A percentile compares a stretch with the other conserved stretches of the same genome.
These are phyloP conservation scores for Lagenaria siceraria DNA, from an alignment of 306 rosid genomes.

Conservation along the genomic window DNA sequence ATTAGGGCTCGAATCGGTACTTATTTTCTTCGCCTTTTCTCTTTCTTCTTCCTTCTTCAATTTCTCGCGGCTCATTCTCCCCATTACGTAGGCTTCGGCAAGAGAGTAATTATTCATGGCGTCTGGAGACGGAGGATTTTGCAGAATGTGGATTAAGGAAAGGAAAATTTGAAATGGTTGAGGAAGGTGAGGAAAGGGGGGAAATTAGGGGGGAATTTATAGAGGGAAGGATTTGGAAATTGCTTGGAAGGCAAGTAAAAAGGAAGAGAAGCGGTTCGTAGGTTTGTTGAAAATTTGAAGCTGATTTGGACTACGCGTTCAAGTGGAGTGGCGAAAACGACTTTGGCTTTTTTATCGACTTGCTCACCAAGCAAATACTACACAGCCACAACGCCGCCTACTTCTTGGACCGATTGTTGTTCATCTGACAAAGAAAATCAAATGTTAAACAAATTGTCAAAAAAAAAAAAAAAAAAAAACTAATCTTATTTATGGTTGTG, in stretches of 20 bases:
- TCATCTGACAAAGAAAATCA: too few species aligned
- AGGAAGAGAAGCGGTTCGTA: not conserved
- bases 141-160: not conserved
- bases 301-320: not conserved
- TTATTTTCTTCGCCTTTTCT: not conserved
- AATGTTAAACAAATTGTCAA: too few species aligned
- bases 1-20: not conserved
- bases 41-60: not conserved
- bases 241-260: not conserved
- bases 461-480: too few species aligned
- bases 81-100: conserved; percentile 13
- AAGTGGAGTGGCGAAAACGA: not conserved
- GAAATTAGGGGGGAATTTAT: not conserved
- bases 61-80: not conserved
- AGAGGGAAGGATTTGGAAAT: not conserved
- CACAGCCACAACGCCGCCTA: too few species aligned
- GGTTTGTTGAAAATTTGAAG: not conserved
- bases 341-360: not conserved
- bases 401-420: too few species aligned
- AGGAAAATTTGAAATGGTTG: not conserved
- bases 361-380: too few species aligned
- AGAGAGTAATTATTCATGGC: conserved; percentile 3
- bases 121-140: not conserved
- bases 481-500: too few species aligned
- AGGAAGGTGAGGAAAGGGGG: not conserved